Conservation (phyloP, 495 filamentous ascomycete species). For the Ramalina intermedia region DNA sequence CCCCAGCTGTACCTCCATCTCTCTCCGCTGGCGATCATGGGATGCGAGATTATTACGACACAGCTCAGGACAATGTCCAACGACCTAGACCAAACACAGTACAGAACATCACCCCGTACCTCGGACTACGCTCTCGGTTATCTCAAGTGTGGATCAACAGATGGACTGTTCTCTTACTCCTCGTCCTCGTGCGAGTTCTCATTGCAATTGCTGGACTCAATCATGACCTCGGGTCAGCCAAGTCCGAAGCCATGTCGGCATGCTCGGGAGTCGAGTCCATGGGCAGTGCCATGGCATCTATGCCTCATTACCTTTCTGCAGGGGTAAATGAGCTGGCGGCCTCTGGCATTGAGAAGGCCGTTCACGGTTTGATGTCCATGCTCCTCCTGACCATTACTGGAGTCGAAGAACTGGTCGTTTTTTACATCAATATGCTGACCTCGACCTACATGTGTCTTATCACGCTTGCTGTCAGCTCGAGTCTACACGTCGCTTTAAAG, state of each 20-base stretch:
- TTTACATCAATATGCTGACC: slow-evolving; percentile 78
- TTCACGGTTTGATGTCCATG: slow-evolving; percentile 61
- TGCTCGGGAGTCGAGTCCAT: slow-evolving; percentile 88
- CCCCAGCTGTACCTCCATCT: slow-evolving; percentile 33
- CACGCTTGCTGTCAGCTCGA: slow-evolving; percentile 62
- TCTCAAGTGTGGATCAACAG: slow-evolving; percentile 95
- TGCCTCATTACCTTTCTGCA: slow-evolving; percentile 81
- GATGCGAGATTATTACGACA: slow-evolving; percentile 36
- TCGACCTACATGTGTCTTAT: slow-evolving; percentile 80
- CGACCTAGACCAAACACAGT: slow-evolving; percentile 35
- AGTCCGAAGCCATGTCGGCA: slow-evolving; percentile 66
- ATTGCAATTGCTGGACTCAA: slow-evolving; percentile 57
- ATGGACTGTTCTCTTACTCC: slow-evolving; percentile 82
- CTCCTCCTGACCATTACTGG: slow-evolving; percentile 64
- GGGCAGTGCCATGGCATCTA: slow-evolving; percentile 91
- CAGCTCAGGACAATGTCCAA: slow-evolving; percentile 24
- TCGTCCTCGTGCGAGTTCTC: slow-evolving; percentile 69
- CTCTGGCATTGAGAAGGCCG: slow-evolving; percentile 57
- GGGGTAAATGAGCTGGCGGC: slow-evolving; percentile 83
- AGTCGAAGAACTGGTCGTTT: slow-evolving; percentile 76
- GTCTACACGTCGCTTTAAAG: slow-evolving; percentile 50
- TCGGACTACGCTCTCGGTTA: slow-evolving; percentile 74
- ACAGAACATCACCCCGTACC: slow-evolving; percentile 70
- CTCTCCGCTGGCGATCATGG: slow-evolving; percentile 40
- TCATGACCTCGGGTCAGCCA: slow-evolving; percentile 56